Percentiles rank a stretch among this genome's conserved stretches.
Conservation (phyloP, 805 yeast species). For the Wickerhamiella australiensis region DNA sequence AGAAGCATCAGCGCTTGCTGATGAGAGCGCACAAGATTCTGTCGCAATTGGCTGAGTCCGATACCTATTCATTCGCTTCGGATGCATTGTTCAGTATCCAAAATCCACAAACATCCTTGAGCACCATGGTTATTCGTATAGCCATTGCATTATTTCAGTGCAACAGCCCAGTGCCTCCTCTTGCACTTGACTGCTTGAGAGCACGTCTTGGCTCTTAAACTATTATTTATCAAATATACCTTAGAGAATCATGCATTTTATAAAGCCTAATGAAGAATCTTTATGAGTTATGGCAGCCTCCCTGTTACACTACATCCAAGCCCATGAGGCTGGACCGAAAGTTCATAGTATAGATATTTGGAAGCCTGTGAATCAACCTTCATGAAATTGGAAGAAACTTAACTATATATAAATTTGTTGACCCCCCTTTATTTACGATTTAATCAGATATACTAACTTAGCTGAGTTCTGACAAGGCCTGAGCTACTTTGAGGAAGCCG, state of each 20-base stretch:
- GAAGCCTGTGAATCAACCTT: no score
- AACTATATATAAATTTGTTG: no score
- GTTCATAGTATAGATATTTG: no score
- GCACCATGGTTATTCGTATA: slow-evolving; percentile 6
- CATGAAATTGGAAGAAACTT: no score
- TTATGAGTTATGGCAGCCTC: no score
- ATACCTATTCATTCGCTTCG: slow-evolving; percentile 2
- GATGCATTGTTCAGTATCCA: background rate
- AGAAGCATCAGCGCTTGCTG: slow-evolving; percentile 19
- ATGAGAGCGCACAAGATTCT: slow-evolving; percentile 18
- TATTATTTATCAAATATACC: background rate
- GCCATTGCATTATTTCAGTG: slow-evolving; percentile 3
- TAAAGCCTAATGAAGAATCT: no score
- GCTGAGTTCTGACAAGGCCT: no score
- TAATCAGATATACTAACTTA: no score
- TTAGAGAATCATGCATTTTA: background rate
- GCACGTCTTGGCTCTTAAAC: background rate
- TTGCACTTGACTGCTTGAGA: background rate
- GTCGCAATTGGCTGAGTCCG: slow-evolving; percentile 4
- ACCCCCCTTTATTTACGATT: no score
- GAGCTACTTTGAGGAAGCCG: no score
- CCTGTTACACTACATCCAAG: no score
- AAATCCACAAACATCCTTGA: slow-evolving; percentile 9
- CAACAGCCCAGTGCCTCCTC: slow-evolving; percentile 3
- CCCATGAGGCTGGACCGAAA: no score